These are phyloP conservation scores for Allium cepa DNA, from an alignment of 106 monocot genomes.

Conservation along the genomic window DNA sequence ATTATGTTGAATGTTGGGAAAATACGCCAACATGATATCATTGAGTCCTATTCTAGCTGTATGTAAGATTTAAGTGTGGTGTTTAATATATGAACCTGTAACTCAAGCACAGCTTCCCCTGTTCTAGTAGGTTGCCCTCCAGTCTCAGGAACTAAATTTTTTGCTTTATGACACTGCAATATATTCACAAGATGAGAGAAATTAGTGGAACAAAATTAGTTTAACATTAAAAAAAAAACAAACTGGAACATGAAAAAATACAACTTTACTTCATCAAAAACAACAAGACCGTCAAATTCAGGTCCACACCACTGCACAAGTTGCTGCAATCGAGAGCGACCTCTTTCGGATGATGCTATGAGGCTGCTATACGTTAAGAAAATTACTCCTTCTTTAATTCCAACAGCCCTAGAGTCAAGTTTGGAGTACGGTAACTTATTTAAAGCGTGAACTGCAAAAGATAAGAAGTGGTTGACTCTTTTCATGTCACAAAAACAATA, in stretches of 20 bases:
- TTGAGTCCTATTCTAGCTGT: not conserved
- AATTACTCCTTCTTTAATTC: slow-evolving; percentile 87
- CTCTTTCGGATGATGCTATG: slow-evolving; percentile 97
- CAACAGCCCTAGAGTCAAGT: slow-evolving; percentile 94
- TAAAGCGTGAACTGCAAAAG: slow-evolving; percentile 84
- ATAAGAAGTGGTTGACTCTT: slow-evolving; percentile 2
- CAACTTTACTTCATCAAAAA: slow-evolving; percentile 90
- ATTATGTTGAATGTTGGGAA: too few relatives aligned
- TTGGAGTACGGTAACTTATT: slow-evolving; percentile 99
- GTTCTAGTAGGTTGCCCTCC: slow-evolving; percentile 94
- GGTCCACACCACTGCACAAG: slow-evolving; percentile 91
- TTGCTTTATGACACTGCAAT: slow-evolving; percentile 97
- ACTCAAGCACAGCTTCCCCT: slow-evolving; percentile 91
- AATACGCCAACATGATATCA: too few relatives aligned
- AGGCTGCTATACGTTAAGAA: slow-evolving; percentile 93
- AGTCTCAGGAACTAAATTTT: slow-evolving; percentile 94
- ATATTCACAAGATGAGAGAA: slow-evolving; percentile 1
- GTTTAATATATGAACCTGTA: slow-evolving; percentile 50
- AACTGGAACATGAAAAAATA: not conserved
- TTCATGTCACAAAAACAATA: not conserved
- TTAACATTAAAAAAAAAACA: slow-evolving; percentile 2
- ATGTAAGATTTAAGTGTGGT: slow-evolving; percentile 3
- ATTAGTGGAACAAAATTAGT: not conserved
- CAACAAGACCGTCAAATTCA: slow-evolving; percentile 86
- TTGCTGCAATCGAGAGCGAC: slow-evolving; percentile 94